Percentiles rank a stretch among this genome's conserved stretches.
These are phyloP conservation scores for Fusarium sp. DNA, from an alignment of 2,329 filamentous ascomycete species.

Conservation along the genomic window DNA sequence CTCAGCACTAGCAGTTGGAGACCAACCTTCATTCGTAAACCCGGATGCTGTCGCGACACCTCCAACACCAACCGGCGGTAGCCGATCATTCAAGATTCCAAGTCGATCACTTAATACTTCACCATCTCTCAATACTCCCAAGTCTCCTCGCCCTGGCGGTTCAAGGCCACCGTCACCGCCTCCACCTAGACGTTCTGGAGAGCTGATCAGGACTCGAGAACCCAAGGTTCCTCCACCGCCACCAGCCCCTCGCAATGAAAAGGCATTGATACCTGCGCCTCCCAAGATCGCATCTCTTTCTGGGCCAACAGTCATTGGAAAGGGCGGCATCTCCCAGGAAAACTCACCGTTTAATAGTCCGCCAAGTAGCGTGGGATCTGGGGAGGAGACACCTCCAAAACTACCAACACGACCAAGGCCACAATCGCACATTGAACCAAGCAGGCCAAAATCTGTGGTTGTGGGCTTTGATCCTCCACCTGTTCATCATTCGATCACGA, in stretches of 20 bases:
- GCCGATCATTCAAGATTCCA: slow-evolving; percentile 62
- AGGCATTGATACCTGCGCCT: slow-evolving; percentile 55
- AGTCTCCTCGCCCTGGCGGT: slow-evolving; percentile 58
- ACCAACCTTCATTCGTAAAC: slow-evolving; percentile 58
- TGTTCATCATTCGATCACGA: slow-evolving; percentile 58
- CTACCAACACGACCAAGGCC: slow-evolving; percentile 63
- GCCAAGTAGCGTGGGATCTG: slow-evolving; percentile 73
- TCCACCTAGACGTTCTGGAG: slow-evolving; percentile 69
- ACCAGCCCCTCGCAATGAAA: slow-evolving; percentile 82
- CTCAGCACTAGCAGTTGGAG: slow-evolving; percentile 47
- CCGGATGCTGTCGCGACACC: slow-evolving; percentile 55
- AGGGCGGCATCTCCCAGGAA: slow-evolving; percentile 46
- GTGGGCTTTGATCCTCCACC: slow-evolving; percentile 61
- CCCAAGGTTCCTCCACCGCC: slow-evolving; percentile 66
- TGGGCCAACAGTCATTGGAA: slow-evolving; percentile 22
- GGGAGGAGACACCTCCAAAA: slow-evolving; percentile 60
- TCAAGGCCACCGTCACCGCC: slow-evolving; percentile 70
- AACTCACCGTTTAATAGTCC: slow-evolving; percentile 88
- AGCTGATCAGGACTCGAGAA: slow-evolving; percentile 62
- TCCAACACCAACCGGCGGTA: slow-evolving; percentile 52
- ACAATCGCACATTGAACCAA: slow-evolving; percentile 36
- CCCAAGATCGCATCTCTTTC: slow-evolving; percentile 27
- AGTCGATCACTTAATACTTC: slow-evolving; percentile 64
- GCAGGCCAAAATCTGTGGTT: slow-evolving; percentile 34
- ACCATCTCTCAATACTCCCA: slow-evolving; percentile 46